These are phyloP conservation scores for Maudiozyma turicensis DNA, from an alignment of 805 yeast species.

Conservation along the genomic window DNA sequence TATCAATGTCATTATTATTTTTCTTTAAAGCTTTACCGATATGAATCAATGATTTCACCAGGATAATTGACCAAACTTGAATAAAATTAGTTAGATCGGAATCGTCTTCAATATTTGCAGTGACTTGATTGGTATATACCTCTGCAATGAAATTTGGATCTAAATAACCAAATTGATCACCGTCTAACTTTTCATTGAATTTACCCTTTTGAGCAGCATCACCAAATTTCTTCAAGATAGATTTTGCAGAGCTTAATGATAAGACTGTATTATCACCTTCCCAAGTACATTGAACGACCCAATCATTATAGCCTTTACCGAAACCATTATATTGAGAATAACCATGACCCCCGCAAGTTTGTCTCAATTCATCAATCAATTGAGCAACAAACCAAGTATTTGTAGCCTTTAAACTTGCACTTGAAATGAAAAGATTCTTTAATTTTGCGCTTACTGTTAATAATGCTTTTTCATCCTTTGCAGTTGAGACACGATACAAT, in stretches of 20 bases:
- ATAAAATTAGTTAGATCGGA: constrained; percentile 24
- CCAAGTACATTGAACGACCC: constrained; percentile 99
- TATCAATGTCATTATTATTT: constrained; percentile 25
- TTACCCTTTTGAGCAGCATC: constrained; percentile 31
- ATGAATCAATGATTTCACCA: constrained; percentile 22
- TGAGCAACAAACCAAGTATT: constrained; percentile 78
- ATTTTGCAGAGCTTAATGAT: constrained; percentile 76
- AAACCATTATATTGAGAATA: constrained; percentile 88
- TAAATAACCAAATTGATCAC: constrained; percentile 23
- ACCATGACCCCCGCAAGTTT: constrained; percentile 94
- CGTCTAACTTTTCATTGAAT: constrained; percentile 26
- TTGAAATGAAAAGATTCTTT: constrained; percentile 71
- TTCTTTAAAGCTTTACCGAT: constrained; percentile 20
- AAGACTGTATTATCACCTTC: constrained; percentile 92
- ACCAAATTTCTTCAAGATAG: constrained; percentile 38
- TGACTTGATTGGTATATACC: constrained; percentile 15
- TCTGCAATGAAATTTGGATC: constrained; percentile 20
- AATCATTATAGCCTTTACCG: constrained; percentile 80
- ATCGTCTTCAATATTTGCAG: constrained; percentile 25
- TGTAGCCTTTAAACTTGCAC: constrained; percentile 83
- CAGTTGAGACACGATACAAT: constrained; percentile 45
- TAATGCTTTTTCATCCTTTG: constrained; percentile 17
- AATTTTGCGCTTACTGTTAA: constrained; percentile 37
- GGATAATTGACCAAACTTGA: constrained; percentile 27
- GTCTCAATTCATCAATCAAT: constrained; percentile 82